Percentiles rank a stretch among this genome's conserved stretches.
Conservation (phyloP, 768 basidiomycete species). For the Cystobasidiopsis lactophilus region DNA sequence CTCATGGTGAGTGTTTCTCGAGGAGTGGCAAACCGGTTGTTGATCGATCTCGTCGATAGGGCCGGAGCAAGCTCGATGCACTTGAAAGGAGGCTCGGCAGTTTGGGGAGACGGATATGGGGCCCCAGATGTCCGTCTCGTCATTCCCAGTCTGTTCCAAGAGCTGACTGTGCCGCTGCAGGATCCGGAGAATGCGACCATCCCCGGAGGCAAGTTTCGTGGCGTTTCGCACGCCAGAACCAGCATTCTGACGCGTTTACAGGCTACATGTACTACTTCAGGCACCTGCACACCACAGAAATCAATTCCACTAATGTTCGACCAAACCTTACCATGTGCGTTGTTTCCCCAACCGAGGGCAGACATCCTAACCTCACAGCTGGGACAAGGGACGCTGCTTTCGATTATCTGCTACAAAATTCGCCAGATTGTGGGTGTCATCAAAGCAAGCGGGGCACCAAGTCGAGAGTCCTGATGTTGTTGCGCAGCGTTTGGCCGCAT, state of each 20-base stretch:
- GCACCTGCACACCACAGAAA: background rate
- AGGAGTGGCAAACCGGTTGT: background rate
- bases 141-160: slow-evolving; percentile 25
- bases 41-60: background rate
- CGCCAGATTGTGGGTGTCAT: slow-evolving; percentile 31
- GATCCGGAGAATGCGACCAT: slow-evolving; percentile 34
- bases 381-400: slow-evolving; percentile 34
- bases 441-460: background rate
- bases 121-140: slow-evolving; percentile 48
- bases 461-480: too few relatives aligned
- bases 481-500: slow-evolving; percentile 40
- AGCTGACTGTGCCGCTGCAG: slow-evolving; percentile 57
- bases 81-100: slow-evolving; percentile 17
- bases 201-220: slow-evolving; percentile 5
- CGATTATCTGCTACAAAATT: slow-evolving; percentile 59
- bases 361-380: background rate
- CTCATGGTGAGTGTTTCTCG: slow-evolving; percentile 72
- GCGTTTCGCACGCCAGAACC: background rate
- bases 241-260: background rate
- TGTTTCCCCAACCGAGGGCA: background rate
- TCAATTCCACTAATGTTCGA: slow-evolving; percentile 11
- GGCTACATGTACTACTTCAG: slow-evolving; percentile 4
- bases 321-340: slow-evolving; percentile 47
- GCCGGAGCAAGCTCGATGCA: slow-evolving; percentile 11
- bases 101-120: slow-evolving; percentile 36